Evolutionary conservation across 2,329 filamentous ascomycete genomes (phyloP).

Genomic region (Xylogone sp.): DNA sequence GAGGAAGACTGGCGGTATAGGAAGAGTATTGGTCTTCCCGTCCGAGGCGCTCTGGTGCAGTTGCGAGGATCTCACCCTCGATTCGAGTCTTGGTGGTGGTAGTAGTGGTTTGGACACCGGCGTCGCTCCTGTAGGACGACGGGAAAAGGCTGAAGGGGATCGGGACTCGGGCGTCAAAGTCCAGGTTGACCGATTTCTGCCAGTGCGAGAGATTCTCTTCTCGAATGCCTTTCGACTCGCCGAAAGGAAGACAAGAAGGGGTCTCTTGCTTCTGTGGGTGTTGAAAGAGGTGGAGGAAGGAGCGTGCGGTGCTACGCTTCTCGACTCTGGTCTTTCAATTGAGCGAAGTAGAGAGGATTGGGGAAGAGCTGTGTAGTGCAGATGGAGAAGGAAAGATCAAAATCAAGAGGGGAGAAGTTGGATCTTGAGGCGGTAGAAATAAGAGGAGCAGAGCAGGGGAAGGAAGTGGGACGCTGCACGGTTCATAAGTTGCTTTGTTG

Average conservation of each 20-base stretch:
- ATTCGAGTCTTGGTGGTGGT: constrained; percentile 71
- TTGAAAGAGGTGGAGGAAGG: constrained; percentile 39
- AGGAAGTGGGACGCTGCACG: background rate
- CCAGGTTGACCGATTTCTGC: constrained; percentile 87
- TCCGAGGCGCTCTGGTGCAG: constrained; percentile 76
- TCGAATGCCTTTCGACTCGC: constrained; percentile 60
- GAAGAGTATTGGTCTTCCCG: constrained; percentile 94
- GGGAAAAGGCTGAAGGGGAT: constrained; percentile 99
- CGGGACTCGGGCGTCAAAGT: constrained; percentile 99
- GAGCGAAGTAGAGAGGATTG: constrained; percentile 5
- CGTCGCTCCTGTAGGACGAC: constrained; percentile 82
- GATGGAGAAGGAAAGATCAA: background rate
- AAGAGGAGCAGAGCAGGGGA: background rate
- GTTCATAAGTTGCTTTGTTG: background rate
- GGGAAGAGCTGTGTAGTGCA: constrained; percentile 1
- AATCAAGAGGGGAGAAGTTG: background rate
- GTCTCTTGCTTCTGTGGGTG: constrained; percentile 61
- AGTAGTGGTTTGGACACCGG: constrained; percentile 53
- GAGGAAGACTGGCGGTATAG: constrained; percentile 61
- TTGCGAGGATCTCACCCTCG: constrained; percentile 77
- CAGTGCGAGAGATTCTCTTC: constrained; percentile 60
- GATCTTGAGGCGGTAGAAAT: background rate
- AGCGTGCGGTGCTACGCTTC: constrained; percentile 27
- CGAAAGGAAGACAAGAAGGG: constrained; percentile 69
- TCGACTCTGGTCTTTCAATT: constrained; percentile 17